Conservation (phyloP, 139 green algal genomes). For the Penium margaritaceum region DNA sequence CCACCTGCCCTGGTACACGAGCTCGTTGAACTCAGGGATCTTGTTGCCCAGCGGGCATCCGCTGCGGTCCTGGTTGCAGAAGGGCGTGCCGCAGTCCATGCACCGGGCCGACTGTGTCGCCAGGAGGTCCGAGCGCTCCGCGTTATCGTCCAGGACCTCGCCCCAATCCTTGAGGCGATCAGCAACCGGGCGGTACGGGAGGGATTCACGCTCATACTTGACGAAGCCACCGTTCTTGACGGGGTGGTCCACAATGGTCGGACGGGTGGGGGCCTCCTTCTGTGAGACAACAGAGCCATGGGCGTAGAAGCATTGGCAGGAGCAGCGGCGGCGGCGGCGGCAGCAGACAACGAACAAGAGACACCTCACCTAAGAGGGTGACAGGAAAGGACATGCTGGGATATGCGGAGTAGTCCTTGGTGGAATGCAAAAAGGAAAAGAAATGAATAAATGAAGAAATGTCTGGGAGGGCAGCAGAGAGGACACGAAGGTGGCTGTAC, state of each 20-base stretch:
- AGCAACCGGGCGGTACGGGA: slow-evolving; percentile 71
- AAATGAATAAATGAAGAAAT: too few species aligned
- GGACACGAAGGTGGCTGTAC: too few species aligned
- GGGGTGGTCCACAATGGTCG: slow-evolving; percentile 24
- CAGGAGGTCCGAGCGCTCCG: slow-evolving; percentile 61
- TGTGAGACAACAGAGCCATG: too few species aligned
- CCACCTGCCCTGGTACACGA: slow-evolving; percentile 87
- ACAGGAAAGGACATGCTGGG: too few species aligned
- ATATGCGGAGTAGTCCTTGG: too few species aligned
- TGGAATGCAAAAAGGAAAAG: too few species aligned
- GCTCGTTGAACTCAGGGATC: slow-evolving; percentile 95
- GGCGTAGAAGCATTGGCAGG: too few species aligned
- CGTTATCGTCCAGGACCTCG: slow-evolving; percentile 64
- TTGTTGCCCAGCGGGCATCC: slow-evolving; percentile 89
- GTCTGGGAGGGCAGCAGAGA: too few species aligned
- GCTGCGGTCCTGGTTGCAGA: slow-evolving; percentile 71
- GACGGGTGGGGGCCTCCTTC: neutral
- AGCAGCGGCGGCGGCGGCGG: too few species aligned
- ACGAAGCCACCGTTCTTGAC: slow-evolving; percentile 80
- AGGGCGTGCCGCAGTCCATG: slow-evolving; percentile 95
- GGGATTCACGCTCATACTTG: slow-evolving; percentile 71
- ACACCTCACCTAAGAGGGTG: too few species aligned
- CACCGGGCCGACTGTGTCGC: slow-evolving; percentile 83
- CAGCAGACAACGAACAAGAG: too few species aligned
- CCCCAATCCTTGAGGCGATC: slow-evolving; percentile 83